phyloP scores from a whole-genome alignment of 2,329 filamentous ascomycete species.

The Claviceps pusilla region DNA sequence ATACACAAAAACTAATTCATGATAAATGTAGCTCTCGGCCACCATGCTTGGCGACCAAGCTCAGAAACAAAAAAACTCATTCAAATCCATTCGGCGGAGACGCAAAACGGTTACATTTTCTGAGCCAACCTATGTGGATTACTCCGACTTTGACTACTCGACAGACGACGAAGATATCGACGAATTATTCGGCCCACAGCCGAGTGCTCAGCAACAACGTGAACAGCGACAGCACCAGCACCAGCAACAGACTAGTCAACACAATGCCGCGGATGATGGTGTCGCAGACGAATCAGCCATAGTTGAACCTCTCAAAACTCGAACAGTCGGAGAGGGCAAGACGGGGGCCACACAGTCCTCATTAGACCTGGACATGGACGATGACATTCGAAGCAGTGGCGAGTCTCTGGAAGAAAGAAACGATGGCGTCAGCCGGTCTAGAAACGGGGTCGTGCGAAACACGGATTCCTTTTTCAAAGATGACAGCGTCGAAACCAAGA shows the following conservation, averaged over 20 bases:
- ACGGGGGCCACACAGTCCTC: constrained; percentile 18
- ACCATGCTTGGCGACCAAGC: constrained; percentile 48
- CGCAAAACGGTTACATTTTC: constrained; percentile 78
- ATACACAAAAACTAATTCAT: constrained; percentile 9
- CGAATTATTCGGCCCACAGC: constrained; percentile 25
- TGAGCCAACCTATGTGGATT: constrained; percentile 73
- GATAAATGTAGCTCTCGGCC: constrained; percentile 35
- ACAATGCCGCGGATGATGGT: constrained; percentile 13
- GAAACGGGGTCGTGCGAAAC: constrained; percentile 76
- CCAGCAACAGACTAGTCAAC: constrained; percentile 13
- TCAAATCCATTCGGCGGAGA: constrained; percentile 73
- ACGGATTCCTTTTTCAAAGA: constrained; percentile 97
- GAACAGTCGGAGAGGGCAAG: constrained; percentile 26
- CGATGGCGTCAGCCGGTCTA: constrained; percentile 46
- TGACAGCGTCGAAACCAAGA: constrained; percentile 86
- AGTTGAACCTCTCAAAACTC: constrained; percentile 40
- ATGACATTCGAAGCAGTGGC: constrained; percentile 39
- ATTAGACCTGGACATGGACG: constrained; percentile 18
- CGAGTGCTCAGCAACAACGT: constrained; percentile 16
- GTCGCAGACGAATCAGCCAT: constrained; percentile 36
- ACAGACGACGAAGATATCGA: constrained; percentile 51
- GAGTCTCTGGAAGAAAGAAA: constrained; percentile 46
- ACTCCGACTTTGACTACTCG: constrained; percentile 75
- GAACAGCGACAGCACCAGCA: constrained; percentile 17
- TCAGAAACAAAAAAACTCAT: constrained; percentile 66